Percentiles rank a stretch among this genome's conserved stretches.
phyloP scores from a whole-genome alignment of 139 green algal genomes.

The Pleodorina starrii region DNA sequence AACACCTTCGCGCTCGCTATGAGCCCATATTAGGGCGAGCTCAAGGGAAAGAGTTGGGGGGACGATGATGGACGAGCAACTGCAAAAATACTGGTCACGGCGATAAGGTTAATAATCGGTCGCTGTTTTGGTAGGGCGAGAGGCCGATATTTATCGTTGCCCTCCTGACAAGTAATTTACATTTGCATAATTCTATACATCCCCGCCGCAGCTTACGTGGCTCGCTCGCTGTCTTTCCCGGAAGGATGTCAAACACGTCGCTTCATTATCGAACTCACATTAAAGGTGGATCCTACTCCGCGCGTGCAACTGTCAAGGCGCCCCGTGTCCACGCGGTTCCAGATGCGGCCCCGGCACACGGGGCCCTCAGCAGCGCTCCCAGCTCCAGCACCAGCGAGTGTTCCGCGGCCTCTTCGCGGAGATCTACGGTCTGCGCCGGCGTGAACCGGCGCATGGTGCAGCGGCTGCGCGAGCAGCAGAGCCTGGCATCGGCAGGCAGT shows the following conservation, averaged over 20 bases:
- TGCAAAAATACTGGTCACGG: background rate
- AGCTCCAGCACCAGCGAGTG: conserved; percentile 8
- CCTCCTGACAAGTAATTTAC: no score
- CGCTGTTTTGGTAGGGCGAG: no score
- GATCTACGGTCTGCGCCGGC: conserved; percentile 2
- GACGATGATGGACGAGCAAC: background rate
- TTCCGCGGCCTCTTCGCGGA: background rate
- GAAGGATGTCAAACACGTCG: conserved; percentile 5
- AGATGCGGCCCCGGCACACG: background rate
- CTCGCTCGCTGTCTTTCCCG: no score
- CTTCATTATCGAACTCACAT: background rate
- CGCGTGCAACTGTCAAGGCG: background rate
- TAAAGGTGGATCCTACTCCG: conserved; percentile 12
- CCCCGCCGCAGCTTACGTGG: background rate
- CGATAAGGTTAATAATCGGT: no score
- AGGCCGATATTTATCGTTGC: no score
- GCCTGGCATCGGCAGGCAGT: background rate
- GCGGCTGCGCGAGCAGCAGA: conserved; percentile 33
- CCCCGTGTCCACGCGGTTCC: background rate
- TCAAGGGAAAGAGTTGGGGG: no score
- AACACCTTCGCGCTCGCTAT: no score
- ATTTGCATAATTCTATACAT: background rate
- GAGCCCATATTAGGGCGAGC: no score
- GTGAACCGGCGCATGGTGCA: conserved; percentile 45
- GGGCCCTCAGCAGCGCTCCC: background rate